Base-by-base conservation (phyloP, 2,329 filamentous ascomycete species). In the Dryadomyces quercivorus region DNA sequence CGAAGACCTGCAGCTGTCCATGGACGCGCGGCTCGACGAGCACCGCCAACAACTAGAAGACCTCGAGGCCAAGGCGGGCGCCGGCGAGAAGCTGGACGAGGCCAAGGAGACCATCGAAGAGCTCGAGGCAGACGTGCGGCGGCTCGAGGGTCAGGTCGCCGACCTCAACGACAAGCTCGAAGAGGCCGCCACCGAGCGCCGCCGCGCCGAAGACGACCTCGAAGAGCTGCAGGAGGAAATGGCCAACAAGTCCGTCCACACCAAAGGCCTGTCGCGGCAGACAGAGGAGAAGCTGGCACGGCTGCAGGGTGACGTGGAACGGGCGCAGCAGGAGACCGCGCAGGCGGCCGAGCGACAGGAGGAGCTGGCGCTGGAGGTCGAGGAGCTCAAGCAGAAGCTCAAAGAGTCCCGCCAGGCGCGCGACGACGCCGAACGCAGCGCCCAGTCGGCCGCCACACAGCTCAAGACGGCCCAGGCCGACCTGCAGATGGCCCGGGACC, bases 221-320 rank as follows among this genome's bases (percentile, higher is more conserved):
- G 75, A 82, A 61, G 81, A 85, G 62, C 73, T 90, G 22, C 85
- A 87, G 58, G 84, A 88, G 53, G 86, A 90, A 62, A 81, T 90
- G 76, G 78, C 85, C 21, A 84, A 91, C 68, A 90, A 89, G 61
- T 91, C 86, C 0, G 77, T 89, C 42, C 81, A 81, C 53, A 86
- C 85, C 13, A 89, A 86, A 64, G 85, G 84, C 2, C 73, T 88
- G 9, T 86, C 81, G 52, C 79, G 85, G 36, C 86, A 91, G 67
- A 76, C 88, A 18, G 85, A 91, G 62, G 85, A 88, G 60, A 88
- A 82, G 66, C 71, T 81, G 9, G 70, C 73, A 52, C 80, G 81
- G 36, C 70, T 91, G 10, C 84, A 90, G 60, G 72, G 78, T 48
- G 85, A 90, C 55, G 69, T 88, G 6, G 78, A 80, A 55, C 70